A percentile compares a stretch with the other conserved stretches of the same genome.
Evolutionary conservation across 345 rosid species (phyloP).

Genomic region (Gossypium thurberi): DNA sequence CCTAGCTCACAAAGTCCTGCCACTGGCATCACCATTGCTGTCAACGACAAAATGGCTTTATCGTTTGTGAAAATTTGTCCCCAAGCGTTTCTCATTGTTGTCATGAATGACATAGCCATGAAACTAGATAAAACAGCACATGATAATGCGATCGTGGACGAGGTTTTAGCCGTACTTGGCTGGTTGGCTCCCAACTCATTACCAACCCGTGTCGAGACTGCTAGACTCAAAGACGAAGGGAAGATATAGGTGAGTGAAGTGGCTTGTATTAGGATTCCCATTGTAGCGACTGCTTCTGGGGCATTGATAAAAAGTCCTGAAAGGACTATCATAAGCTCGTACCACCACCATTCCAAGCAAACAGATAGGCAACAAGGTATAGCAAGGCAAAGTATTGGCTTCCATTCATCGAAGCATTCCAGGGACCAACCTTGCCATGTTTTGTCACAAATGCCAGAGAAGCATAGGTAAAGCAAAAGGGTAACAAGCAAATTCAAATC

Average conservation of each 20-base stretch:
- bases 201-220: conserved; percentile 46
- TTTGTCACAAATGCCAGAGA: conserved; percentile 31
- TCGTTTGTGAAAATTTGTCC: conserved; percentile 40
- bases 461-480: conserved; percentile 31
- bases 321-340: conserved; percentile 50
- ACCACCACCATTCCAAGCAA: conserved; percentile 69
- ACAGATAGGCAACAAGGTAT: conserved; percentile 44
- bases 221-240: conserved; percentile 39
- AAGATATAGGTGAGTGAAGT: conserved; percentile 46
- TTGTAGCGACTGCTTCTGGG: conserved; percentile 42
- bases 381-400: conserved; percentile 35
- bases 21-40: conserved; percentile 36
- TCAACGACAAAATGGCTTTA: conserved; percentile 31
- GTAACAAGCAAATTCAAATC: conserved; percentile 30
- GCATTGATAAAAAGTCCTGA: conserved; percentile 36
- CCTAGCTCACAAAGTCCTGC: conserved; percentile 52
- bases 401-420: conserved; percentile 37
- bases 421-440: conserved; percentile 45
- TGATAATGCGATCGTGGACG: conserved; percentile 29
- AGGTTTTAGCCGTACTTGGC: conserved; percentile 28
- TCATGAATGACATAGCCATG: conserved; percentile 30
- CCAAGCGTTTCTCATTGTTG: conserved; percentile 35
- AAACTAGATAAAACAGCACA: conserved; percentile 31
- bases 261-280: conserved; percentile 50
- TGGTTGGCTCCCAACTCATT: conserved; percentile 40